phyloP scores from a whole-genome alignment of 2,329 filamentous ascomycete genomes.

The Byssochlamys sp. region DNA sequence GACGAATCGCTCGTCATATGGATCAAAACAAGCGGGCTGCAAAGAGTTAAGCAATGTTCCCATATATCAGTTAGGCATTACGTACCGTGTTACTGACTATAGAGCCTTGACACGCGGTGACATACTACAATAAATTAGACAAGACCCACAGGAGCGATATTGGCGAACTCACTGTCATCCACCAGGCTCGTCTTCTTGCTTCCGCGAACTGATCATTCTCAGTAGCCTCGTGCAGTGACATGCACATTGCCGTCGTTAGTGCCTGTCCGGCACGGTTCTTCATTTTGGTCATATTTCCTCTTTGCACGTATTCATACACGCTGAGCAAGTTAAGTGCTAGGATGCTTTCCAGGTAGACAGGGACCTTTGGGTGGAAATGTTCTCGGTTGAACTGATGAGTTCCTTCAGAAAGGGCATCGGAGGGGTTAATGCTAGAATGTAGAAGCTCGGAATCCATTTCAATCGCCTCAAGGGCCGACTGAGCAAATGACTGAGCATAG shows the following conservation, averaged over 20 bases:
- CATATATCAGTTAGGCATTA: background rate
- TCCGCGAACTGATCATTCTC: slow-evolving; percentile 15
- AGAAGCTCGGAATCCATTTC: slow-evolving; percentile 18
- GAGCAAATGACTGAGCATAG: slow-evolving; percentile 15
- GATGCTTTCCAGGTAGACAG: slow-evolving; percentile 17
- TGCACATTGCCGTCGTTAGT: slow-evolving; percentile 15
- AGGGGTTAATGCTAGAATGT: slow-evolving; percentile 5
- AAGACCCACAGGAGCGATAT: background rate
- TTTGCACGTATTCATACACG: slow-evolving; percentile 23
- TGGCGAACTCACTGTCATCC: slow-evolving; percentile 17
- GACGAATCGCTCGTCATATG: slow-evolving; percentile 16
- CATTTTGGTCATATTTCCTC: slow-evolving; percentile 21
- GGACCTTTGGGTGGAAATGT: slow-evolving; percentile 12
- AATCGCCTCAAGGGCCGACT: slow-evolving; percentile 15
- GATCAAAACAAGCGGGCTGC: slow-evolving; percentile 8
- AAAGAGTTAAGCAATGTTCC: slow-evolving; percentile 2
- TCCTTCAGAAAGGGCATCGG: slow-evolving; percentile 9
- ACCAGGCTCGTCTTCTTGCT: slow-evolving; percentile 18
- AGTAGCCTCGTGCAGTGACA: slow-evolving; percentile 15
- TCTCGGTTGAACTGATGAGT: slow-evolving; percentile 4
- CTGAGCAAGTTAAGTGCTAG: slow-evolving; percentile 18
- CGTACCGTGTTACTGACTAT: slow-evolving; percentile 44
- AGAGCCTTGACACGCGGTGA: slow-evolving; percentile 42
- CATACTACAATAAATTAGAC: slow-evolving; percentile 27
- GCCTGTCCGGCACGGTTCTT: slow-evolving; percentile 20